These are phyloP conservation scores for Talaromyces ruber DNA, from an alignment of 495 filamentous ascomycete genomes.

Conservation along the genomic window DNA sequence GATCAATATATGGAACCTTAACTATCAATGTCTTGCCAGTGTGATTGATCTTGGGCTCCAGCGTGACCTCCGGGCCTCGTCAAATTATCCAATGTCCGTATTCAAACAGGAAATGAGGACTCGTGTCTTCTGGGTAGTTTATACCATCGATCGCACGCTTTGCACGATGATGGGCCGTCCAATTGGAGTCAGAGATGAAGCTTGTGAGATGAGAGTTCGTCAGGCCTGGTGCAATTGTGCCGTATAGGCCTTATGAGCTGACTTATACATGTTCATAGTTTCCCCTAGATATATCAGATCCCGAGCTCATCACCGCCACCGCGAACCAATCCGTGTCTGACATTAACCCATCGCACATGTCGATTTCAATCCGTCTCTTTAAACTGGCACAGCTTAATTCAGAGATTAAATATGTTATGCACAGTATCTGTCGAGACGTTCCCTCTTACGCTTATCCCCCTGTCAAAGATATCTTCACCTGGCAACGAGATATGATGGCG, in stretches of 20 bases:
- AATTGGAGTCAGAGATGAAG: slow-evolving; percentile 40
- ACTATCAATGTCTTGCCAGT: slow-evolving; percentile 38
- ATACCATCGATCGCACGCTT: slow-evolving; percentile 35
- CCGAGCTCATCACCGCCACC: slow-evolving; percentile 10
- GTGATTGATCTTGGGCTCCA: slow-evolving; percentile 39
- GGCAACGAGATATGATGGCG: slow-evolving; percentile 31
- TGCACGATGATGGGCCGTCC: slow-evolving; percentile 42
- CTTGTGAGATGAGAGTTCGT: slow-evolving; percentile 37
- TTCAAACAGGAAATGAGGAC: slow-evolving; percentile 40
- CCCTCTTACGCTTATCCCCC: slow-evolving; percentile 33
- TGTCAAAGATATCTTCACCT: slow-evolving; percentile 25
- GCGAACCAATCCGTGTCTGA: background rate
- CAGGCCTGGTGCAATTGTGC: background rate
- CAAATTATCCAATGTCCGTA: slow-evolving; percentile 23
- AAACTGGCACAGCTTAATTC: slow-evolving; percentile 34
- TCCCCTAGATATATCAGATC: slow-evolving; percentile 23
- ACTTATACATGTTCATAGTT: slow-evolving; percentile 11
- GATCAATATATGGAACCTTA: slow-evolving; percentile 40
- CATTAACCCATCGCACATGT: slow-evolving; percentile 25
- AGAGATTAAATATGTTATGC: slow-evolving; percentile 41
- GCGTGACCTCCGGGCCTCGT: slow-evolving; percentile 27
- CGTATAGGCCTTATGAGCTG: no score
- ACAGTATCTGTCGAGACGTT: slow-evolving; percentile 29
- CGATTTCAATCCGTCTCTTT: slow-evolving; percentile 34
- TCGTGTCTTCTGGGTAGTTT: slow-evolving; percentile 39